phyloP scores from a whole-genome alignment of 495 filamentous ascomycete genomes.

The Lophiotrema nucula region DNA sequence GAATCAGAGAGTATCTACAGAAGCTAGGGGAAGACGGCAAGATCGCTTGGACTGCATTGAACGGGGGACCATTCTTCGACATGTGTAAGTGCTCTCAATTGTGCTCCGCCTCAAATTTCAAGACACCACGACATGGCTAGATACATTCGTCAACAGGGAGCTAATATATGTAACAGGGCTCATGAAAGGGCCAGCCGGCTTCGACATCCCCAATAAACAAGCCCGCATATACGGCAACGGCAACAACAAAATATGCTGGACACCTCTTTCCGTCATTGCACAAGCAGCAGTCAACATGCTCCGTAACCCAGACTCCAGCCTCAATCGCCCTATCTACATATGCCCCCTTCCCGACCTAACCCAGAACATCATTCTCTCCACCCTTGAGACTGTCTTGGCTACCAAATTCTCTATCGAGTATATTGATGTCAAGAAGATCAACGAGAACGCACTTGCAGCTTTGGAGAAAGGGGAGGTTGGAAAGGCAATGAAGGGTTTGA shows the following conservation, averaged over 20 bases:
- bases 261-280: constrained; percentile 24
- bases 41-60: constrained; percentile 25
- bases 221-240: constrained; percentile 29
- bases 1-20: constrained; percentile 19
- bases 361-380: constrained; percentile 25
- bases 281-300: constrained; percentile 25
- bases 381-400: constrained; percentile 21
- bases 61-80: constrained; percentile 34
- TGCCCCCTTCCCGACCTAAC: constrained; percentile 19
- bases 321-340: constrained; percentile 31
- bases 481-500: constrained; percentile 27
- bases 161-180: too few relatives aligned
- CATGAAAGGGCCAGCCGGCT: constrained; percentile 32
- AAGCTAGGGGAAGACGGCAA: constrained; percentile 8
- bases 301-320: constrained; percentile 9
- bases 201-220: constrained; percentile 18
- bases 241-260: constrained; percentile 29
- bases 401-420: constrained; percentile 20
- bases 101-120: too few relatives aligned
- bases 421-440: constrained; percentile 30
- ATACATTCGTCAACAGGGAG: too few relatives aligned
- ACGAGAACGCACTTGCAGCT: constrained; percentile 28
- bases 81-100: constrained; percentile 35
- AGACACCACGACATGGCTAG: too few relatives aligned
- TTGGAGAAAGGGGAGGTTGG: constrained; percentile 27